These are phyloP conservation scores for Cymbopogon citratus DNA, from an alignment of 176 grass and related monocot species.

Conservation along the genomic window DNA sequence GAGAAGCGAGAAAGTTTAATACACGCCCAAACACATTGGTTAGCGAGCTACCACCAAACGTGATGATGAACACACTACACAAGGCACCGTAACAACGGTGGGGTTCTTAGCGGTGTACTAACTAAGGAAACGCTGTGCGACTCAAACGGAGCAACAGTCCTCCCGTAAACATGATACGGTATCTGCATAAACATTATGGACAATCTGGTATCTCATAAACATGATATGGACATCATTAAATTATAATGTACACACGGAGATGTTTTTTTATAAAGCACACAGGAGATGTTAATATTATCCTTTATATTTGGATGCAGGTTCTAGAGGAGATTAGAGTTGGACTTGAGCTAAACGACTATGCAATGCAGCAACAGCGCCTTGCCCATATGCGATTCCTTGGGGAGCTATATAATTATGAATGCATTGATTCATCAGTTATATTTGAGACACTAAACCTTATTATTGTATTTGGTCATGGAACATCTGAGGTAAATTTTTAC, in stretches of 20 bases:
- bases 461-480: slow-evolving; percentile 73
- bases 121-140: too few species aligned
- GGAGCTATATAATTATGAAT: slow-evolving; percentile 85
- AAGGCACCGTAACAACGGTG: too few species aligned
- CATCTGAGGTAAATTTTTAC: slow-evolving; percentile 64
- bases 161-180: too few species aligned
- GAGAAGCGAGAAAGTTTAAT: too few species aligned
- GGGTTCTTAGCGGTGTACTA: too few species aligned
- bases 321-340: slow-evolving; percentile 90
- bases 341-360: slow-evolving; percentile 89
- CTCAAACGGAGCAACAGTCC: too few species aligned
- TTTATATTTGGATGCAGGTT: slow-evolving; percentile 51
- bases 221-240: not conserved
- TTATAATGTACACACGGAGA: not conserved
- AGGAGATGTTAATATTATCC: not conserved
- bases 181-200: not conserved
- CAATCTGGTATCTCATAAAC: not conserved
- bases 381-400: slow-evolving; percentile 91
- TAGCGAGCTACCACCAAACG: too few species aligned
- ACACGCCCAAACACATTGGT: too few species aligned
- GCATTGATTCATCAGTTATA: slow-evolving; percentile 81
- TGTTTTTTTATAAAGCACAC: not conserved
- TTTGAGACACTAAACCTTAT: slow-evolving; percentile 90
- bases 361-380: slow-evolving; percentile 80
- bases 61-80: too few species aligned